Conservation (phyloP, 768 basidiomycete species). For the Lanmaoa rubissima region DNA sequence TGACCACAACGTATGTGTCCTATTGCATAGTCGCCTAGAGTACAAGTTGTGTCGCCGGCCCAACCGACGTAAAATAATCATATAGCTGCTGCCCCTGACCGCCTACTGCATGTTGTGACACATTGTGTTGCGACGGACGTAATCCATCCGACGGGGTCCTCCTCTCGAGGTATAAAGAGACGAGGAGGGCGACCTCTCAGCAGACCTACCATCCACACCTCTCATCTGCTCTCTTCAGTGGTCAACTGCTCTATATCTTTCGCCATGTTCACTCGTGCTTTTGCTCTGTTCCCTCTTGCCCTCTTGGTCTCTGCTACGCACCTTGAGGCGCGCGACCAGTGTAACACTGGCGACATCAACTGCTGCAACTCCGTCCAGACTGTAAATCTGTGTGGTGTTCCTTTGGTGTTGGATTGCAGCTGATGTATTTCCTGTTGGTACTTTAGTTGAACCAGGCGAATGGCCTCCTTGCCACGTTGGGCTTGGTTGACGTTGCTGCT, state of each 20-base stretch:
- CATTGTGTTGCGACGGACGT: background rate
- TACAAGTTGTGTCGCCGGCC: background rate
- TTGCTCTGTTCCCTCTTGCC: background rate
- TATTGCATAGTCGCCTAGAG: too few relatives aligned
- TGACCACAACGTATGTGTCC: too few relatives aligned
- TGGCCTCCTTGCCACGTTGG: accelerated
- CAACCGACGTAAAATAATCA: background rate
- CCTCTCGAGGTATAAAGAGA: constrained; percentile 13
- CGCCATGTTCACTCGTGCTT: too few relatives aligned
- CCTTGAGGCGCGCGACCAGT: constrained; percentile 8
- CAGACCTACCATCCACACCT: background rate
- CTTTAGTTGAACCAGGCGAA: background rate
- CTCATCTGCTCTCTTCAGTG: background rate
- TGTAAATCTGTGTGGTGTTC: background rate
- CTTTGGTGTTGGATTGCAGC: too few relatives aligned
- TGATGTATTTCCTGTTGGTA: background rate
- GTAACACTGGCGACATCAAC: background rate
- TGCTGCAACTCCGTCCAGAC: constrained; percentile 15
- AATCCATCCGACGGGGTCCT: constrained; percentile 1
- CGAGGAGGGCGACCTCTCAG: background rate
- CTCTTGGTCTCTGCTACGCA: constrained; percentile 9
- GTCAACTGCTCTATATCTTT: background rate
- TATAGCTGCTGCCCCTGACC: background rate
- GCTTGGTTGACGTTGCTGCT: background rate
- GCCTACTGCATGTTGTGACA: too few relatives aligned